Evolutionary conservation across 768 basidiomycete genomes (phyloP), one percentile per base, ranked within the genome.

Genomic region (Naganishia friedmannii): DNA sequence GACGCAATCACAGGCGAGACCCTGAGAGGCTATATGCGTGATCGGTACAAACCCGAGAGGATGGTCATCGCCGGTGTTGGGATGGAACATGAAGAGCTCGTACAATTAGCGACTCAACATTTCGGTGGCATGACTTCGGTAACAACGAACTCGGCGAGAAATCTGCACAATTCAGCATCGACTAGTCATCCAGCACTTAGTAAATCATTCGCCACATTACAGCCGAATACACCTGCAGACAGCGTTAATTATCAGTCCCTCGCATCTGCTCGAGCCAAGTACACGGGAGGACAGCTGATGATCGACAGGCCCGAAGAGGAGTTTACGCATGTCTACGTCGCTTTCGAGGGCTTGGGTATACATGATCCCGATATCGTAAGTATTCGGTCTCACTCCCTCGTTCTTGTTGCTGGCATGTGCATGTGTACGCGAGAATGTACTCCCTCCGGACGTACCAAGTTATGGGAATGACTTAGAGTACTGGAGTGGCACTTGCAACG

Each of bases 61-160:
- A 96, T 99, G 87, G 94, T 98, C 48, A 85, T 98, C 68, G 93
- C 95, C 6, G 94, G 92, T 13, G 90, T 92, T 0, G 96, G 96
- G 12, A 89, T 99, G 86, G 86, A 84, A 12, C 96, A 98, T 77
- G 87, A 91, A 73, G 85, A 92, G 72, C 85, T 99, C 23, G 91
- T 97, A 28, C 89, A 92, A 73, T 84, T 96, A 60, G 86, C 87
- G 0, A 88, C 94, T 80, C 88, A 89, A 79, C 86, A 90, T 77
- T 96, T 98, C 74, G 89, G 91, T 13, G 86, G 86, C 6, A 83
- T 83, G 82, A 57, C 67, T 26, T 51, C 66, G 10, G 54, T 73
- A 48, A 29, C 69, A 13, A 45, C 31, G 21, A 55, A 23, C 6
- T 26, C 46, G 9, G 10, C 28, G 23, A 69, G 46, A 39, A 67